Evolutionary conservation across 2,329 filamentous ascomycete genomes (phyloP).

Genomic region (Alternaria novae-zelandiae): DNA sequence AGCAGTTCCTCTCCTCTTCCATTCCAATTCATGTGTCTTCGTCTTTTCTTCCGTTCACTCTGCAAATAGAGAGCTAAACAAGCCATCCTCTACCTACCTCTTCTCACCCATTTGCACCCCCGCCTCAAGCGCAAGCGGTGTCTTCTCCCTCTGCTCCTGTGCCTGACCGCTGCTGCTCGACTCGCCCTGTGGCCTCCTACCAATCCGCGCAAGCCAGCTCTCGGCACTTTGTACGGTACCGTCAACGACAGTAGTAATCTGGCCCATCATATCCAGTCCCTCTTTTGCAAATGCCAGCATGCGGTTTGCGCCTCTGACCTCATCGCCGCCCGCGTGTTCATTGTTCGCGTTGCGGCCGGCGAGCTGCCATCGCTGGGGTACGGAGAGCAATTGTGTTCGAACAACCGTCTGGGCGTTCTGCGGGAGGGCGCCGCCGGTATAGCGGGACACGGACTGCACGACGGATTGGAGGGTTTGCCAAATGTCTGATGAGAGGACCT

Average conservation of each 20-base stretch:
- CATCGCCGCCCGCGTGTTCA: constrained; percentile 38
- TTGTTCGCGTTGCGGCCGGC: constrained; percentile 62
- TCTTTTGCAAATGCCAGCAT: constrained; percentile 88
- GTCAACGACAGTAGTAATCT: constrained; percentile 86
- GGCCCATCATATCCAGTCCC: constrained; percentile 90
- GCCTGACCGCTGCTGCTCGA: not conserved
- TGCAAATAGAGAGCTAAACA: not conserved
- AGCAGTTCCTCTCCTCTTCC: not conserved
- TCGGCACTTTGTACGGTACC: constrained; percentile 91
- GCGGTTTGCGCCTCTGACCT: constrained; percentile 68
- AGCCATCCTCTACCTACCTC: constrained; percentile 3
- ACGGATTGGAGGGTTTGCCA: constrained; percentile 72
- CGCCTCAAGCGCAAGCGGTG: constrained; percentile 14
- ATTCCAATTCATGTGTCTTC: not conserved
- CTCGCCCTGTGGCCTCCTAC: constrained; percentile 40
- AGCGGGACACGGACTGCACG: constrained; percentile 84
- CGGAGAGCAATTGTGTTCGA: constrained; percentile 78
- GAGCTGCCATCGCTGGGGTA: constrained; percentile 81
- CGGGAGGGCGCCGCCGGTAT: constrained; percentile 88
- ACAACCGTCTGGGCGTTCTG: constrained; percentile 87
- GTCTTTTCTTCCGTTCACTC: not conserved
- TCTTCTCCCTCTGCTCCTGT: constrained; percentile 20
- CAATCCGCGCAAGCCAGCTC: constrained; percentile 84
- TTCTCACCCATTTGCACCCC: constrained; percentile 4
- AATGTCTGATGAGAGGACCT: constrained; percentile 62